These are phyloP conservation scores for Calonectria montana DNA, from an alignment of 2,329 filamentous ascomycete genomes.

Conservation along the genomic window DNA sequence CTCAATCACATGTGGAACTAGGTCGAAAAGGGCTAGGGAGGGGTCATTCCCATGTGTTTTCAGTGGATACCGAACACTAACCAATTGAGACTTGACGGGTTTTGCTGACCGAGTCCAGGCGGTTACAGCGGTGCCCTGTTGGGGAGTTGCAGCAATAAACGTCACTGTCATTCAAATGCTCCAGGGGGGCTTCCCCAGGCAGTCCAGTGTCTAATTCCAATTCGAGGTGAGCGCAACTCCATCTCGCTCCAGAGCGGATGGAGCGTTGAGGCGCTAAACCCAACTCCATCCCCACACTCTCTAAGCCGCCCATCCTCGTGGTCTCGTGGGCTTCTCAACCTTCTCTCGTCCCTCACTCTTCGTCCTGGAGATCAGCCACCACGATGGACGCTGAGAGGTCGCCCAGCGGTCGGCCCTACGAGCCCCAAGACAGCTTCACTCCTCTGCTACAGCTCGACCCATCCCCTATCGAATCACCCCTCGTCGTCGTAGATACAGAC, in stretches of 20 bases:
- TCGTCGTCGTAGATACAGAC: constrained; percentile 55
- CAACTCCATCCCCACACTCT: constrained; percentile 34
- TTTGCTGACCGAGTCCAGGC: constrained; percentile 34
- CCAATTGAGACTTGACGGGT: constrained; percentile 35
- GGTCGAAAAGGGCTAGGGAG: constrained; percentile 9
- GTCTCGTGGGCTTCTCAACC: constrained; percentile 7
- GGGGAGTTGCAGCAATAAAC: constrained; percentile 33
- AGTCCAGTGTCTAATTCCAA: neutral
- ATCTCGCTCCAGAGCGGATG: constrained; percentile 22
- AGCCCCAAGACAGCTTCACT: constrained; percentile 53
- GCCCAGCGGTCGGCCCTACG: constrained; percentile 36
- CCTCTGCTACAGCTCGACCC: constrained; percentile 85
- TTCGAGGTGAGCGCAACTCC: constrained; percentile 5
- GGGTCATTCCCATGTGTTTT: neutral
- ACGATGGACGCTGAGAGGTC: constrained; percentile 40
- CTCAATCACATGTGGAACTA: neutral
- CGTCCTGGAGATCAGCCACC: neutral
- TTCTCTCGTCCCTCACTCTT: neutral
- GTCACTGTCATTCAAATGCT: constrained; percentile 33
- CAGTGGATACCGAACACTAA: neutral
- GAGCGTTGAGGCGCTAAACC: constrained; percentile 43
- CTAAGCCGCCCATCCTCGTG: constrained; percentile 4
- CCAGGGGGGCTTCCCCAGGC: constrained; percentile 24
- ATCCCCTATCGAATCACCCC: constrained; percentile 74
- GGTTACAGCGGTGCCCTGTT: constrained; percentile 3